Conservation (phyloP, 768 basidiomycete genomes). For the Boletus sp. region DNA sequence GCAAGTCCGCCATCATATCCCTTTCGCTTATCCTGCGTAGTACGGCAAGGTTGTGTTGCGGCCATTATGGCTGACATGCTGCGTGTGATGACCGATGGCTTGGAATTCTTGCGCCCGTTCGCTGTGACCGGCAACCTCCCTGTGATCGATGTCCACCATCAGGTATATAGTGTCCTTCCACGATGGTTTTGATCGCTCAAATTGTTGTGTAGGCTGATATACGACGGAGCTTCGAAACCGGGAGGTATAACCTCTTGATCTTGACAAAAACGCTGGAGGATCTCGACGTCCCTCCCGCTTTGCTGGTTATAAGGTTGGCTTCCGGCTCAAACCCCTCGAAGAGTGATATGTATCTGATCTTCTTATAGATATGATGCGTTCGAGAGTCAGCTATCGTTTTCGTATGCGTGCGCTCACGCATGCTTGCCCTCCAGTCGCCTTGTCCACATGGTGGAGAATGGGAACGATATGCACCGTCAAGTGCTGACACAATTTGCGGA, state of each 20-base stretch:
- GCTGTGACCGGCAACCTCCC: constrained; percentile 41
- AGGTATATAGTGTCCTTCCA: constrained; percentile 25
- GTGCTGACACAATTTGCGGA: constrained; percentile 46
- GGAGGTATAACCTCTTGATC: constrained; percentile 63
- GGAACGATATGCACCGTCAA: constrained; percentile 54
- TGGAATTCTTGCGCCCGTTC: constrained; percentile 56
- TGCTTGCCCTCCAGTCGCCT: constrained; percentile 50
- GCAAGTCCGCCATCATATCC: constrained; percentile 38
- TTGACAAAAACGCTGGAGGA: constrained; percentile 59
- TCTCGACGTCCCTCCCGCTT: constrained; percentile 54
- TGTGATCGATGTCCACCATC: constrained; percentile 32
- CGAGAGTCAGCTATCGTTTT: constrained; percentile 61
- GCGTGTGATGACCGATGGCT: constrained; percentile 47
- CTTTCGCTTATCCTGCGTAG: constrained; percentile 35
- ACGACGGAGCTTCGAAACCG: constrained; percentile 48
- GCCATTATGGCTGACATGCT: constrained; percentile 57
- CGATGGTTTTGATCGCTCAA: constrained; percentile 5
- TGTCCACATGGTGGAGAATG: constrained; percentile 62
- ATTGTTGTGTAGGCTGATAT: constrained; percentile 42
- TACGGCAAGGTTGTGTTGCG: constrained; percentile 54
- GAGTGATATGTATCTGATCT: constrained; percentile 9
- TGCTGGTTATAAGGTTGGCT: constrained; percentile 61
- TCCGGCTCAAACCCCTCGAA: neutral
- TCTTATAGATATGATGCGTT: constrained; percentile 40
- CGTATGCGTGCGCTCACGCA: constrained; percentile 49